phyloP scores from a whole-genome alignment of 2,329 filamentous ascomycete species.

The Sphaerulina musiva region DNA sequence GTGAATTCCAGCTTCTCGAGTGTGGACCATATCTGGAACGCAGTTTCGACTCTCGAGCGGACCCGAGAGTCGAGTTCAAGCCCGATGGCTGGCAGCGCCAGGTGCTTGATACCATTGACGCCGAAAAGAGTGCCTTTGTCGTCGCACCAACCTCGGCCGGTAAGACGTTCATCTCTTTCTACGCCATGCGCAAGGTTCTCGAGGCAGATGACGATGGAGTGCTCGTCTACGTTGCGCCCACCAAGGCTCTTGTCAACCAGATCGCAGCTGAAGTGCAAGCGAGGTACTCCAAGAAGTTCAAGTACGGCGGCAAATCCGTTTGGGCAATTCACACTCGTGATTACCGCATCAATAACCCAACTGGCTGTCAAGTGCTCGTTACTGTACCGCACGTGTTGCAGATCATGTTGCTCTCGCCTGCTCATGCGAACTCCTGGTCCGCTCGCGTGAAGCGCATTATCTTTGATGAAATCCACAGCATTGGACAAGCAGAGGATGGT shows the following conservation, averaged over 20 bases:
- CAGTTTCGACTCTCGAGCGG: conserved; percentile 61
- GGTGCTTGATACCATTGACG: conserved; percentile 67
- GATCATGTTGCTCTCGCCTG: conserved; percentile 64
- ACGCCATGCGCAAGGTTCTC: conserved; percentile 72
- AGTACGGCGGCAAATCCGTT: conserved; percentile 57
- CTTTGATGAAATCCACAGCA: conserved; percentile 76
- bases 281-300: conserved; percentile 62
- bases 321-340: conserved; percentile 76
- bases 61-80: conserved; percentile 63
- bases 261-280: conserved; percentile 73
- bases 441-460: conserved; percentile 66
- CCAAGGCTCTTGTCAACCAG: conserved; percentile 76
- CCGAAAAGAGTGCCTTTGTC: conserved; percentile 63
- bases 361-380: conserved; percentile 66
- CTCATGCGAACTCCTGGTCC: conserved; percentile 62
- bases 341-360: conserved; percentile 66
- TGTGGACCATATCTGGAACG: conserved; percentile 69
- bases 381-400: conserved; percentile 74
- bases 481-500: conserved; percentile 69
- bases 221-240: conserved; percentile 72
- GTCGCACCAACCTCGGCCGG: conserved; percentile 73
- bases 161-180: conserved; percentile 80
- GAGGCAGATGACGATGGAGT: conserved; percentile 62
- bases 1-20: conserved; percentile 61
- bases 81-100: conserved; percentile 71